Base-by-base conservation (phyloP, 192 early-diverging fungal genomes). In the Linnemannia exigua region DNA sequence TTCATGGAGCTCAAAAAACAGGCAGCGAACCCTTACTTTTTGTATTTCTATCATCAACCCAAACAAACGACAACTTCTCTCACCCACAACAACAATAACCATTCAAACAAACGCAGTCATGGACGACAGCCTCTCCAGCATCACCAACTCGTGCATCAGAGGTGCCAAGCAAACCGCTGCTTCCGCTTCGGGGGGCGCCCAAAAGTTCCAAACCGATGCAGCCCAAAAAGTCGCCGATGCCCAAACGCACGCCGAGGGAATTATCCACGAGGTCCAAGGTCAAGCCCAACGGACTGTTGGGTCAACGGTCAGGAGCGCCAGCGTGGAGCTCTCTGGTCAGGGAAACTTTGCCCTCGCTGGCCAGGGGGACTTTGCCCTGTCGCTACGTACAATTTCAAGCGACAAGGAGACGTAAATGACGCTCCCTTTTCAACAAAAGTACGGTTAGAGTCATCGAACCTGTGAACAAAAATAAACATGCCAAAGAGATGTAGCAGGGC, bases 121-220 rank as follows among this genome's bases (percentile, higher is more conserved):
- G 31, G 35, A 41, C 11, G 77, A 79, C 9, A 41, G 70, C 8
- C 9, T 72, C 15, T 11, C 31, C 36, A 79, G 72, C 58, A 72
- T 70, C 22, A 41, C 41, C 54, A 79, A 72, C 70, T 72, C 77
- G 8, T 61, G 17, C 58, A 46, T 79, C 67, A 70, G 77, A 79
- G 77, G 70, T 12, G 77, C 77, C 70, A 79, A 73, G 77, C 77
- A 73, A 44, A 9, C 70, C 25, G 0, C 72, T 25, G 70, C 5
- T 11, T 70, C 79, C 11, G 70, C 79, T 12, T 25, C 7, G 0
- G 79, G 79, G 41, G 79, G 71, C 47, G 19, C 20, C 15, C 79
- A 80, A 51, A 80, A 80, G 79, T 41, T 51, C 6, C n/a, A 68
- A 37, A 71, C 79, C 5, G 79, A 80, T 33, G 46, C 79, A 5